Percentiles rank a stretch among this genome's conserved stretches.
Evolutionary conservation across 176 grass and related monocot genomes (phyloP).

Genomic region (Cenchrus purpureus): DNA sequence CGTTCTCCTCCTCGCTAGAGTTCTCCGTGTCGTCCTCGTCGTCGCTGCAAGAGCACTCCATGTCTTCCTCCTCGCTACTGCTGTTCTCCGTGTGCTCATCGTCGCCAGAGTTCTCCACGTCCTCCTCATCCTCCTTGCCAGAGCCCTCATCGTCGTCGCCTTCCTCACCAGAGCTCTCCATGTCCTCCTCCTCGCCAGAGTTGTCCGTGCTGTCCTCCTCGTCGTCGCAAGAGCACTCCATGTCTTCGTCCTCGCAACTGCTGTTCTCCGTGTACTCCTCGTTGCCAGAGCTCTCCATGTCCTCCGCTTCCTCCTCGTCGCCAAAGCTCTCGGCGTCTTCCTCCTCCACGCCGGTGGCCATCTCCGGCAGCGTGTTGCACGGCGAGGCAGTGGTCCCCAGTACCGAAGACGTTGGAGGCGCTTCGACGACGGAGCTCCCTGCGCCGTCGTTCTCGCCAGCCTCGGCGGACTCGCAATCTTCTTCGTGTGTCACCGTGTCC

Average conservation of each 20-base stretch:
- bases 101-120: too few species aligned
- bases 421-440: too few species aligned
- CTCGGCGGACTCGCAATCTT: neutral
- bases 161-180: too few species aligned
- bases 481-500: neutral
- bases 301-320: neutral
- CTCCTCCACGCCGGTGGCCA: neutral
- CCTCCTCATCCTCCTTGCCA: too few species aligned
- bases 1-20: too few species aligned
- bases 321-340: neutral
- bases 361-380: neutral
- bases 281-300: neutral
- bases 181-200: neutral
- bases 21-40: too few species aligned
- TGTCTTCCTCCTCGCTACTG: too few species aligned
- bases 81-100: too few species aligned
- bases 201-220: neutral
- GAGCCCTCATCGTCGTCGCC: too few species aligned
- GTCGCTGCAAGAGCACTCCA: too few species aligned
- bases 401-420: neutral
- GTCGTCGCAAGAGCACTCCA: neutral
- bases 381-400: neutral
- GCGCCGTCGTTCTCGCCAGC: neutral
- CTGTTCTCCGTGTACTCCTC: neutral
- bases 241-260: neutral